Conservation (phyloP, 257 asterid genomes). For the Gentiana macrophylla region DNA sequence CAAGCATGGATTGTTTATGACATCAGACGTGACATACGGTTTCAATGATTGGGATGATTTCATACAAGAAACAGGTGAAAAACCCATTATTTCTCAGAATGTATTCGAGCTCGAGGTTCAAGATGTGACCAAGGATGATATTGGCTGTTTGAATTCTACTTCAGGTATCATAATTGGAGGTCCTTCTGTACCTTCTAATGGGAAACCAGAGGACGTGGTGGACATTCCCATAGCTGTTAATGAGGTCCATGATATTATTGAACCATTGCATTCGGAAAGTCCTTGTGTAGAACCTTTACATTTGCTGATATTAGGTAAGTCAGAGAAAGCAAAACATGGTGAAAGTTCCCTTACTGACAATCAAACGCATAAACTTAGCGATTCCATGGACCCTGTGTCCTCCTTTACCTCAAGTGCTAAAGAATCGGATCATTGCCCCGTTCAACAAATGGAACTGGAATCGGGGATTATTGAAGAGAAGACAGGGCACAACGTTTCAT, state of each 20-base stretch:
- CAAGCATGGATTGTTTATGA: slow-evolving; percentile 43
- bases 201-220: slow-evolving; percentile 12
- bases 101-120: slow-evolving; percentile 22
- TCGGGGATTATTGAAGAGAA: slow-evolving; percentile 17
- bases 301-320: slow-evolving; percentile 19
- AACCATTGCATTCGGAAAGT: slow-evolving; percentile 11
- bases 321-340: slow-evolving; percentile 17
- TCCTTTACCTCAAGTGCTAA: slow-evolving; percentile 9
- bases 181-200: slow-evolving; percentile 13
- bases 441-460: slow-evolving; percentile 12
- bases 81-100: slow-evolving; percentile 21
- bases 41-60: slow-evolving; percentile 77
- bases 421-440: slow-evolving; percentile 23
- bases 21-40: slow-evolving; percentile 72
- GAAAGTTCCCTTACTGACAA: slow-evolving; percentile 19
- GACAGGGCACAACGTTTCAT: slow-evolving; percentile 15
- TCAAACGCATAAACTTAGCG: slow-evolving; percentile 5
- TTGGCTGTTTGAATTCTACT: slow-evolving; percentile 14
- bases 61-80: slow-evolving; percentile 39
- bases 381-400: slow-evolving; percentile 20
- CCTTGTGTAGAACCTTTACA: slow-evolving; percentile 11
- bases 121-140: slow-evolving; percentile 16
- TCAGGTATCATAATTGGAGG: slow-evolving; percentile 10
- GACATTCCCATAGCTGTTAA: slow-evolving; percentile 11
- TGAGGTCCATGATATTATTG: slow-evolving; percentile 18